Base-by-base conservation (phyloP, 768 basidiomycete species). In the Russula lepida region DNA sequence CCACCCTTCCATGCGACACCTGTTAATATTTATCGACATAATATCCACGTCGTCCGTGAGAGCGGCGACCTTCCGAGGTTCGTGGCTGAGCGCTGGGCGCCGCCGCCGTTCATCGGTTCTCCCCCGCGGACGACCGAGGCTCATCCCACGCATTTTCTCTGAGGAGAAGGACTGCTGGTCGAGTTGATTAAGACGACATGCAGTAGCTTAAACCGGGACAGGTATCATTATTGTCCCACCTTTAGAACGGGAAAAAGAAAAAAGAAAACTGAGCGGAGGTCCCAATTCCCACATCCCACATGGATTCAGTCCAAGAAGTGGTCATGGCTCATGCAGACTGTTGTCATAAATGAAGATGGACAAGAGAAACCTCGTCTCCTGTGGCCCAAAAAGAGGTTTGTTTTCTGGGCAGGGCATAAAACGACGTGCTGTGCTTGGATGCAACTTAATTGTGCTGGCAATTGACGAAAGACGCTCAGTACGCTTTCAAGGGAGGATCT, bases 1-100 rank as follows among this genome's bases (percentile, higher is more conserved):
- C 39, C 13, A 35, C 15, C 44, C 52, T 54, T 54, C 58, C 44
- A 39, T 47, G 27, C 27, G n/a, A 53, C n/a, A 6, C 12, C 19
- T 49, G 17, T 44, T 44, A 17, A 44, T 53, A 47, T 28, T 30
- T 37, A 46, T 46, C 30, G 51, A 59, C 53, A 44, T 60, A 47
- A 33, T 7, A 12, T 55, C 47, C 53, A 30, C 19, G 35, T 55
- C 33, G 30, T 50, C 54, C 19, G 39, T 28, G 59, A 41, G 53
- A 39, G 39, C 25, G 25, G 27, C 25, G 13, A 30, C 49, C n/a
- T 43, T 41, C 39, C 37, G 47, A 21, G 27, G 47, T 49, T 37
- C 56, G 56, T 57, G n/a, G 35, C 21, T 37, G 35, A 41, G 47
- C 48, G 56, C 37, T 57, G 37, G 30, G 48, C 49, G 48, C 21